Conservation (phyloP, 495 filamentous ascomycete species). For the Trichoderma parareesei region DNA sequence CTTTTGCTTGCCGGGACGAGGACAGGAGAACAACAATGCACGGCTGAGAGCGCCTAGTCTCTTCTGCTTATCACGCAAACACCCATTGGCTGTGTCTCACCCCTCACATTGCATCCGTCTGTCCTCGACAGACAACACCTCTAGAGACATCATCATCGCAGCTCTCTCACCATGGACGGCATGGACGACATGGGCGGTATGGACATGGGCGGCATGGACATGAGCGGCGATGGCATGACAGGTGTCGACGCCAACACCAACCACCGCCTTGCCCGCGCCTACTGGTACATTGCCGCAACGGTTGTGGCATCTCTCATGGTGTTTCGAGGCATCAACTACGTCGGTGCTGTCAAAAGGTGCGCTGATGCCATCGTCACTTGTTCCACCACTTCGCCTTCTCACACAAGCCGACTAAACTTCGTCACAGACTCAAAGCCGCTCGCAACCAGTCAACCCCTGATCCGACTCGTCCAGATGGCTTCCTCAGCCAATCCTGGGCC, state of each 20-base stretch:
- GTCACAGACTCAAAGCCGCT: conserved; percentile 13
- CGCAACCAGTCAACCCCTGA: conserved; percentile 32
- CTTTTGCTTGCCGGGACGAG: background rate
- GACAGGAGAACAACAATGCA: too few relatives aligned
- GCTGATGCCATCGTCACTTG: conserved; percentile 5
- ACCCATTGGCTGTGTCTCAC: too few relatives aligned
- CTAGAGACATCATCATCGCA: background rate
- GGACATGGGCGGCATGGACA: conserved; percentile 23
- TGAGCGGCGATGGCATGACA: conserved; percentile 22
- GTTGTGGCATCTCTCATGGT: conserved; percentile 30
- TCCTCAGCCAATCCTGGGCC: conserved; percentile 47
- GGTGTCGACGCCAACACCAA: conserved; percentile 30
- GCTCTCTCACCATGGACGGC: conserved; percentile 11
- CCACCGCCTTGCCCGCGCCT: conserved; percentile 33
- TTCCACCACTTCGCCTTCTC: background rate
- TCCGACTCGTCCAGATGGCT: conserved; percentile 55
- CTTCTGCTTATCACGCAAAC: too few relatives aligned
- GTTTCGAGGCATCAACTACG: conserved; percentile 31
- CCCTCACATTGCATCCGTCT: background rate
- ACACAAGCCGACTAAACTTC: background rate
- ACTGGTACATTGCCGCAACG: conserved; percentile 43
- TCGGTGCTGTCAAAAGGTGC: conserved; percentile 28
- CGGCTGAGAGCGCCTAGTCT: too few relatives aligned
- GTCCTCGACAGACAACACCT: background rate
- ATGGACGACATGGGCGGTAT: conserved; percentile 17